These are phyloP conservation scores for Ramaria sp. DNA, from an alignment of 768 basidiomycete genomes.

Conservation along the genomic window DNA sequence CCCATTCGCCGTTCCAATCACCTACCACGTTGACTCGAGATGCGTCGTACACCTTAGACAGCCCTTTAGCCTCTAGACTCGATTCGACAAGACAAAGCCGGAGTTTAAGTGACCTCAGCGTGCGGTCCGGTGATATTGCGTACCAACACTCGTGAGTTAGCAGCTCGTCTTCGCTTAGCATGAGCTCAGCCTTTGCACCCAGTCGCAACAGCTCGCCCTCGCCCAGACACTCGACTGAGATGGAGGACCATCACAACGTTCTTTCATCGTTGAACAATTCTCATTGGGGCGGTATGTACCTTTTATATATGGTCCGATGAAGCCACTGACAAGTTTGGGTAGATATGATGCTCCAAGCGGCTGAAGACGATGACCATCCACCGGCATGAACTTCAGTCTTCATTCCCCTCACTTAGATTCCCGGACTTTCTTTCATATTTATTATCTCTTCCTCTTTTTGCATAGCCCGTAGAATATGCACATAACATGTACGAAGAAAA, in stretches of 20 bases:
- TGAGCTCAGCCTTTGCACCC: background rate
- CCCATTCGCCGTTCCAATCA: background rate
- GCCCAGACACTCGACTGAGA: background rate
- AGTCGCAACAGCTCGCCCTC: slow-evolving; percentile 20
- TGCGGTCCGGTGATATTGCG: slow-evolving; percentile 41
- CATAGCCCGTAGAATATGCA: too few relatives aligned
- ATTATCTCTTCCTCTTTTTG: too few relatives aligned
- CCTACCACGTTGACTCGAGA: slow-evolving; percentile 22
- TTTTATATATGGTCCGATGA: background rate
- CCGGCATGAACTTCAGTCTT: background rate
- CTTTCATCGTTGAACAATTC: slow-evolving; percentile 52
- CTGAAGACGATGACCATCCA: background rate
- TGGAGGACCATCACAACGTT: slow-evolving; percentile 32
- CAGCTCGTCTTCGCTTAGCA: too few relatives aligned
- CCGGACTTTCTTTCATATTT: too few relatives aligned
- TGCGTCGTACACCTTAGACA: slow-evolving; percentile 35
- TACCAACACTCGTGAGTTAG: slow-evolving; percentile 37
- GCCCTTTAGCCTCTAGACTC: slow-evolving; percentile 31
- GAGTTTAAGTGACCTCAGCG: slow-evolving; percentile 49
- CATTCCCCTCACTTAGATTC: too few relatives aligned
- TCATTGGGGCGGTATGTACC: slow-evolving; percentile 57
- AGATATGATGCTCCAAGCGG: slow-evolving; percentile 1
- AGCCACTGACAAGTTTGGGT: background rate
- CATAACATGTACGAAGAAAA: too few relatives aligned
- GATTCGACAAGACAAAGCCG: slow-evolving; percentile 38